phyloP scores from a whole-genome alignment of 768 basidiomycete genomes.

The Mrakia gelida region DNA sequence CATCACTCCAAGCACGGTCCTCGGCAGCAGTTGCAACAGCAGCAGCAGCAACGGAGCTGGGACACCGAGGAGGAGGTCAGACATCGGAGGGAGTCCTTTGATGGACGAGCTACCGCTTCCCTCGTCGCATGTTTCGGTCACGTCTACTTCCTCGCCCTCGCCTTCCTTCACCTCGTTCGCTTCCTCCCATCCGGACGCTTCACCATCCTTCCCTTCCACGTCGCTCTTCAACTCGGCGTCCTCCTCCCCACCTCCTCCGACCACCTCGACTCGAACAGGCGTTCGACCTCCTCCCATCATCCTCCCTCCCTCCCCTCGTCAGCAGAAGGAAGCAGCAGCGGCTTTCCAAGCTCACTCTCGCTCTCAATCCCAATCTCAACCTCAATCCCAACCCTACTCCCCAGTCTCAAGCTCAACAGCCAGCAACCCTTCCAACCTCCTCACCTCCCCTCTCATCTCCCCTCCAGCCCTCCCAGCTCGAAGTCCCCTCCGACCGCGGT shows the following conservation, averaged over 20 bases:
- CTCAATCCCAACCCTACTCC: background rate
- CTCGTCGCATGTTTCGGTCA: background rate
- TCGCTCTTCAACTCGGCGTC: background rate
- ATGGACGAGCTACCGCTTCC: background rate
- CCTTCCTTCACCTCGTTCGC: background rate
- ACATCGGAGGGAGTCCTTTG: background rate
- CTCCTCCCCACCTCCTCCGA: background rate
- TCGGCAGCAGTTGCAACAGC: background rate
- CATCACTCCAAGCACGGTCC: conserved; percentile 4
- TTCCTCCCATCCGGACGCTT: background rate
- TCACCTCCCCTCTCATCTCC: background rate
- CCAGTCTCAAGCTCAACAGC: background rate
- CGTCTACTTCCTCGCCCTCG: background rate
- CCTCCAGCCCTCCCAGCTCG: conserved; percentile 19
- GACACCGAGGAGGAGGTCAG: background rate
- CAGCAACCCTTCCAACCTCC: background rate
- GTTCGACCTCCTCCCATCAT: background rate
- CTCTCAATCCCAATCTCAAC: background rate
- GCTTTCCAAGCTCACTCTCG: background rate
- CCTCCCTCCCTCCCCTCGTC: background rate
- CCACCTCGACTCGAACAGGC: background rate
- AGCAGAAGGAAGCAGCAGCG: background rate
- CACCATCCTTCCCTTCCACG: background rate
- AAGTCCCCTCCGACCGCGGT: conserved; percentile 21
- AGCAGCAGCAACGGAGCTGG: background rate